phyloP scores from a whole-genome alignment of 1,284 basidiomycete species.

The Blastosporella zonata region DNA sequence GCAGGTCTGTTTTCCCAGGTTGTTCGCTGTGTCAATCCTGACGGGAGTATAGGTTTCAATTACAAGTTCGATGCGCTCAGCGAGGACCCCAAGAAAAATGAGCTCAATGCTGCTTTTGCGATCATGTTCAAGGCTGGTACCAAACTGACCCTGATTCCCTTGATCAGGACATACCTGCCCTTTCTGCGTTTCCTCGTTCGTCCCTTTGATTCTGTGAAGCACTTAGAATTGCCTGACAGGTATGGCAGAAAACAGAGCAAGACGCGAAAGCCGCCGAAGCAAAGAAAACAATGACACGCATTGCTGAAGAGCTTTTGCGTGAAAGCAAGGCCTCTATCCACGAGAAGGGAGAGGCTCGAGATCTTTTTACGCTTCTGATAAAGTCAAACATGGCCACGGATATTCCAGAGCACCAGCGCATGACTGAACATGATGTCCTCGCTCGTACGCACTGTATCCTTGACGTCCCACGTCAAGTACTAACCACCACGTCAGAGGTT shows the following conservation, averaged over 20 bases:
- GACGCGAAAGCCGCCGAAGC: slow-evolving; percentile 27
- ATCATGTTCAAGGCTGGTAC: slow-evolving; percentile 35
- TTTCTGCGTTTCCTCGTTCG: slow-evolving; percentile 42
- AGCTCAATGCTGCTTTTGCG: slow-evolving; percentile 47
- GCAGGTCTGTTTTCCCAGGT: slow-evolving; percentile 43
- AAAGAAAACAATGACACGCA: slow-evolving; percentile 33
- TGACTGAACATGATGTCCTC: slow-evolving; percentile 73
- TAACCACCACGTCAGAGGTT: slow-evolving; percentile 39
- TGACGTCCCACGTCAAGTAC: background rate
- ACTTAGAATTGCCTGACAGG: slow-evolving; percentile 9
- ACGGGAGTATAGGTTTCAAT: slow-evolving; percentile 48
- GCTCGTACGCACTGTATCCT: slow-evolving; percentile 48
- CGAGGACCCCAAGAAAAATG: slow-evolving; percentile 33
- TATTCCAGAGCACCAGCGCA: slow-evolving; percentile 50
- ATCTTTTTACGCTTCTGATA: slow-evolving; percentile 55
- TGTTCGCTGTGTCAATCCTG: background rate
- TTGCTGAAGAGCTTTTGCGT: slow-evolving; percentile 45
- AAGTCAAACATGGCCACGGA: slow-evolving; percentile 63
- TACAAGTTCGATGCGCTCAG: slow-evolving; percentile 60
- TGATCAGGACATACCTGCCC: slow-evolving; percentile 38
- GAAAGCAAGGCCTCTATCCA: slow-evolving; percentile 39
- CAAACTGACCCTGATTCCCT: slow-evolving; percentile 25
- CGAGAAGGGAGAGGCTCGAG: slow-evolving; percentile 33
- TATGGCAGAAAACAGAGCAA: slow-evolving; percentile 17
- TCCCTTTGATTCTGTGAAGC: slow-evolving; percentile 1